These are phyloP conservation scores for Coemansia erecta DNA, from an alignment of 192 early-diverging fungal species.

Conservation along the genomic window DNA sequence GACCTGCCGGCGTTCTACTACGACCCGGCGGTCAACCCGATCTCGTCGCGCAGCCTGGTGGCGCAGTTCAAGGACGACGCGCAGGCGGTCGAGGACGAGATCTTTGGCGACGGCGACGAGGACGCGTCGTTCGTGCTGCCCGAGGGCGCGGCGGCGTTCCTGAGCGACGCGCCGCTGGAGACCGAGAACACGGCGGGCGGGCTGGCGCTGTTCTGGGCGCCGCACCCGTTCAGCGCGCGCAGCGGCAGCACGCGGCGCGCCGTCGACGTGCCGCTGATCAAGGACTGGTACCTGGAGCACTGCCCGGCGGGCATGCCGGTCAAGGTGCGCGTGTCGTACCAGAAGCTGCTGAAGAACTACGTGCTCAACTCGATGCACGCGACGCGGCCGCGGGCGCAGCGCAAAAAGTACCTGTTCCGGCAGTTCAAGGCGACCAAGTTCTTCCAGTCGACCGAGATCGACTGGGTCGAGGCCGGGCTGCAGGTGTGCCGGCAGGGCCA, in stretches of 20 bases:
- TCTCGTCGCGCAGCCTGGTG: conserved; percentile 55
- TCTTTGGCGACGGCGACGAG: conserved; percentile 68
- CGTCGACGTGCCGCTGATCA: conserved; percentile 90
- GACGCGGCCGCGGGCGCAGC: conserved; percentile 80
- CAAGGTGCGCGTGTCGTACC: conserved; percentile 98
- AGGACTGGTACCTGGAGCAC: conserved; percentile 98
- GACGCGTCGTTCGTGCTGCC: conserved; percentile 76
- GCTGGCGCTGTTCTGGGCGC: conserved; percentile 96
- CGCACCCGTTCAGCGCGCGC: conserved; percentile 93
- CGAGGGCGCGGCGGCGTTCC: conserved; percentile 70
- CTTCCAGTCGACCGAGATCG: conserved; percentile 96
- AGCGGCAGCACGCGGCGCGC: conserved; percentile 89
- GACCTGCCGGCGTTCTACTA: conserved; percentile 98
- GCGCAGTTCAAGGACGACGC: conserved; percentile 68
- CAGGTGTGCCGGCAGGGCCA: conserved; percentile 98
- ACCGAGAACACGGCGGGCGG: conserved; percentile 92
- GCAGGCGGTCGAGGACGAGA: conserved; percentile 73
- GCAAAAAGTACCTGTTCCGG: conserved; percentile 93
- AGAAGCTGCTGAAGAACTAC: conserved; percentile 96
- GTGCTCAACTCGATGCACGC: conserved; percentile 89
- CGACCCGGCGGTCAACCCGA: conserved; percentile 97
- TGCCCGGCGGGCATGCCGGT: conserved; percentile 89
- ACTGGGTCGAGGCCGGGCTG: conserved; percentile 99
- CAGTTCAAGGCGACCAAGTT: conserved; percentile 97
- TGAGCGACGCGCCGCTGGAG: conserved; percentile 72